Conservation (phyloP, 805 yeast genomes). For the Ogataea minuta region DNA sequence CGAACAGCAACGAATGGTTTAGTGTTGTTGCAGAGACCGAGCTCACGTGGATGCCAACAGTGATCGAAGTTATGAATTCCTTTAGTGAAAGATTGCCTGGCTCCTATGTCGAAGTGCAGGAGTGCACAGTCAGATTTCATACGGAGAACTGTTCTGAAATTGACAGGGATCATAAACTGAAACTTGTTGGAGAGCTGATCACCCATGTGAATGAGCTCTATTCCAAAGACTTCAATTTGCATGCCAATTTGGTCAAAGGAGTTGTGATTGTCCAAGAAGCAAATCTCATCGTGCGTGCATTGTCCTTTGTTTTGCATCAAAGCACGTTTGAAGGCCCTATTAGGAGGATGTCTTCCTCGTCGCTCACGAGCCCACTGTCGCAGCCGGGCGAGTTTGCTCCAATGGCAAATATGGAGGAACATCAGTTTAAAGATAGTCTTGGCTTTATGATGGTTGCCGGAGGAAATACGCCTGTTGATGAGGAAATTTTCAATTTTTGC, state of each 20-base stretch:
- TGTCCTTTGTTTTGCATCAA: slow-evolving; percentile 48
- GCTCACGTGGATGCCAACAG: slow-evolving; percentile 58
- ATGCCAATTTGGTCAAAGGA: slow-evolving; percentile 71
- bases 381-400: slow-evolving; percentile 15
- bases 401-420: slow-evolving; percentile 12
- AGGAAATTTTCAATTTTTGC: slow-evolving; percentile 58
- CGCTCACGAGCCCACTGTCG: slow-evolving; percentile 19
- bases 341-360: slow-evolving; percentile 22
- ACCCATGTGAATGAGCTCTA: slow-evolving; percentile 80
- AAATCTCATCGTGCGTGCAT: slow-evolving; percentile 54
- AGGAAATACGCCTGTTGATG: slow-evolving; percentile 66
- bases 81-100: slow-evolving; percentile 80
- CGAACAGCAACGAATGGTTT: slow-evolving; percentile 55
- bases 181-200: slow-evolving; percentile 78
- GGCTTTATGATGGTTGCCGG: slow-evolving; percentile 59
- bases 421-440: slow-evolving; percentile 20
- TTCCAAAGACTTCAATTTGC: slow-evolving; percentile 55
- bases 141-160: slow-evolving; percentile 65
- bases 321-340: slow-evolving; percentile 17
- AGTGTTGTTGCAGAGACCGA: slow-evolving; percentile 56
- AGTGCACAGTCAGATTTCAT: slow-evolving; percentile 73
- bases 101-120: slow-evolving; percentile 66
- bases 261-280: slow-evolving; percentile 70
- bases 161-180: slow-evolving; percentile 58
- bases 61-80: slow-evolving; percentile 52